These are phyloP conservation scores for Macadamia tetraphylla DNA, from an alignment of 164 flowering plant species.

Conservation along the genomic window DNA sequence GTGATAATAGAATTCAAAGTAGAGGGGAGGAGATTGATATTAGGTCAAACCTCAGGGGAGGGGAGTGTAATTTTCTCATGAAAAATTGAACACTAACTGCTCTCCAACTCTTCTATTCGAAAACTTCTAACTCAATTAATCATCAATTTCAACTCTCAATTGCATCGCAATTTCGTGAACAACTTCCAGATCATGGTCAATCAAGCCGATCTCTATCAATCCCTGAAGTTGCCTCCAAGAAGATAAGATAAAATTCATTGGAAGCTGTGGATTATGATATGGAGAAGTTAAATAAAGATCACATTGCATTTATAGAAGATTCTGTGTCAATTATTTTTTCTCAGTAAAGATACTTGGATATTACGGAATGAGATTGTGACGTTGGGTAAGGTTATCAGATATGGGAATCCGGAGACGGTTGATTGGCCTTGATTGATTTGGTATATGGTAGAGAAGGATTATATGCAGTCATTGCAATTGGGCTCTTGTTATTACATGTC, in stretches of 20 bases:
- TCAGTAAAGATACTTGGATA: constrained; percentile 78
- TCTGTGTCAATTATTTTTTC: constrained; percentile 62
- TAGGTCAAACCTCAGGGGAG: too few species aligned
- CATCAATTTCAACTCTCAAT: constrained; percentile 27
- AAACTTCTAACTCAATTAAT: constrained; percentile 58
- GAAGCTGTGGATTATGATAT: constrained; percentile 23
- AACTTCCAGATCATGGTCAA: constrained; percentile 38
- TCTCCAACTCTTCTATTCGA: constrained; percentile 18
- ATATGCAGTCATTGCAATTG: constrained; percentile 26
- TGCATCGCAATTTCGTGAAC: constrained; percentile 43
- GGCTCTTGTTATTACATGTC: constrained; percentile 52
- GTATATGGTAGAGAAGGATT: constrained; percentile 93
- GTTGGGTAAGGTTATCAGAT: constrained; percentile 38
- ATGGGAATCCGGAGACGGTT: constrained; percentile 67
- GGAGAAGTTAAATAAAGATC: constrained; percentile 29
- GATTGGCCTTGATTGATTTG: constrained; percentile 81
- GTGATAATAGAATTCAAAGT: too few species aligned
- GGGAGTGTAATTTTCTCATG: too few species aligned
- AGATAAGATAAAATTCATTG: constrained; percentile 16
- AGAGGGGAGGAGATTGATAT: too few species aligned
- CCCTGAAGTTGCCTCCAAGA: constrained; percentile 63
- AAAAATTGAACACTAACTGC: too few species aligned
- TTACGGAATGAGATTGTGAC: constrained; percentile 55
- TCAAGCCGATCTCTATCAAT: constrained; percentile 66
- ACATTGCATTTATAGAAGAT: constrained; percentile 42